Percentiles rank a stretch among this genome's conserved stretches.
These are phyloP conservation scores for Pythium chondricola DNA, from an alignment of 352 stramenopile genomes.

Conservation along the genomic window DNA sequence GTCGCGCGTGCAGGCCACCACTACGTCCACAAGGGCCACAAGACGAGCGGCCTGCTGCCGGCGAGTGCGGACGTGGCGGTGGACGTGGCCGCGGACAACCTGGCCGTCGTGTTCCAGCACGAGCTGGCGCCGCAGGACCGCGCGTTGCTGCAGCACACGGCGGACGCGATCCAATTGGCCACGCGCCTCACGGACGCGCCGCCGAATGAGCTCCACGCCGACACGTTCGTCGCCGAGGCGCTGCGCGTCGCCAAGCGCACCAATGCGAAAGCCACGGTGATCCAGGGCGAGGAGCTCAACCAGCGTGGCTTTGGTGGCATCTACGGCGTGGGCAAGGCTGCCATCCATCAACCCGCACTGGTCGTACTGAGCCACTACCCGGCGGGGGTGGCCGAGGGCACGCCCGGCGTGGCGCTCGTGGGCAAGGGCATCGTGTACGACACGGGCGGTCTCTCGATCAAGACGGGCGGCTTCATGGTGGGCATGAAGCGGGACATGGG, in stretches of 20 bases:
- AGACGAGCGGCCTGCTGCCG: constrained; percentile 25
- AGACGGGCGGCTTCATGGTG: constrained; percentile 83
- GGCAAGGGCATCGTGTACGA: constrained; percentile 97
- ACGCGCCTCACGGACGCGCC: constrained; percentile 86
- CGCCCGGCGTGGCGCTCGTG: constrained; percentile 75
- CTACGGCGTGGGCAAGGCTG: constrained; percentile 90
- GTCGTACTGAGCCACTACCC: constrained; percentile 87
- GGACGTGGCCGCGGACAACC: constrained; percentile 27
- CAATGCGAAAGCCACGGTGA: constrained; percentile 61
- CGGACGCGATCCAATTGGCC: constrained; percentile 81
- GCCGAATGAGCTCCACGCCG: constrained; percentile 88
- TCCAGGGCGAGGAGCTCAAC: constrained; percentile 87
- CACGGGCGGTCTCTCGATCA: constrained; percentile 94
- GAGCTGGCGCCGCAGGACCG: constrained; percentile 23
- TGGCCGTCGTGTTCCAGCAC: constrained; percentile 49
- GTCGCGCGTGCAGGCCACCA: constrained; percentile 40
- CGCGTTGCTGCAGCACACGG: constrained; percentile 47
- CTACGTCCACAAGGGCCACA: constrained; percentile 50
- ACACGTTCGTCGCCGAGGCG: constrained; percentile 84
- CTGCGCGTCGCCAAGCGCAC: constrained; percentile 52
- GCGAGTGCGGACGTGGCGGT: constrained; percentile 18
- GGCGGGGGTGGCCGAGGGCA: constrained; percentile 14
- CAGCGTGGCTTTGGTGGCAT: constrained; percentile 89
- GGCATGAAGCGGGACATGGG: constrained; percentile 95
- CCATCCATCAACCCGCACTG: constrained; percentile 82